Conservation (phyloP, 2,329 filamentous ascomycete genomes). For the Pseudocercospora vitis region DNA sequence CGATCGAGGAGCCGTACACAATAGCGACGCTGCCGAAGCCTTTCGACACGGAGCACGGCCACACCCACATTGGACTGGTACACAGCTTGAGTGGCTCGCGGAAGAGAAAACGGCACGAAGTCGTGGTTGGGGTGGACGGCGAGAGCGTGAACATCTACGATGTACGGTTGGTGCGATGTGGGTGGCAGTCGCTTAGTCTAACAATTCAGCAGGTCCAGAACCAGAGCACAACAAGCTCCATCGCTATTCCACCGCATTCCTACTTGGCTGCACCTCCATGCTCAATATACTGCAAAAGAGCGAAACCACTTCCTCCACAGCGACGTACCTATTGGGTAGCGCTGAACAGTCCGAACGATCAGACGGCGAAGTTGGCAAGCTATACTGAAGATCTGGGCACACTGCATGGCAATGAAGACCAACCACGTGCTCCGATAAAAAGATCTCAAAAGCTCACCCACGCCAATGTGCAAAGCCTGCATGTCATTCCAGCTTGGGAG, state of each 20-base stretch:
- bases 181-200: constrained; percentile 1
- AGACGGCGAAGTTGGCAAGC: constrained; percentile 54
- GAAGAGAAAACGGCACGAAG: constrained; percentile 63
- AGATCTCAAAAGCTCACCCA: constrained; percentile 38
- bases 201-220: constrained; percentile 55
- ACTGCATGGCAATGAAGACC: constrained; percentile 18
- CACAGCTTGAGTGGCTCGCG: constrained; percentile 55
- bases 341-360: constrained; percentile 46
- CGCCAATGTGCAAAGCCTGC: constrained; percentile 26
- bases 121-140: constrained; percentile 60
- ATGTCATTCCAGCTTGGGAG: constrained; percentile 21
- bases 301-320: constrained; percentile 45
- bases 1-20: constrained; percentile 41
- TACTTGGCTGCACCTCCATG: constrained; percentile 58
- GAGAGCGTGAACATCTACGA: constrained; percentile 64
- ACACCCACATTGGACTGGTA: constrained; percentile 48
- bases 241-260: constrained; percentile 61
- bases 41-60: constrained; percentile 42
- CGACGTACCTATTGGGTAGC: constrained; percentile 59
- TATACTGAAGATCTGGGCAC: constrained; percentile 52
- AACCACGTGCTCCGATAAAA: constrained; percentile 35
- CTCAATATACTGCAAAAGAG: constrained; percentile 56
- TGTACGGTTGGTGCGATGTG: constrained; percentile 41
- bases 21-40: constrained; percentile 48
- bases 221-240: constrained; percentile 60